phyloP scores from a whole-genome alignment of 1,139 yeast species.

The Geotrichum klebahnii region DNA sequence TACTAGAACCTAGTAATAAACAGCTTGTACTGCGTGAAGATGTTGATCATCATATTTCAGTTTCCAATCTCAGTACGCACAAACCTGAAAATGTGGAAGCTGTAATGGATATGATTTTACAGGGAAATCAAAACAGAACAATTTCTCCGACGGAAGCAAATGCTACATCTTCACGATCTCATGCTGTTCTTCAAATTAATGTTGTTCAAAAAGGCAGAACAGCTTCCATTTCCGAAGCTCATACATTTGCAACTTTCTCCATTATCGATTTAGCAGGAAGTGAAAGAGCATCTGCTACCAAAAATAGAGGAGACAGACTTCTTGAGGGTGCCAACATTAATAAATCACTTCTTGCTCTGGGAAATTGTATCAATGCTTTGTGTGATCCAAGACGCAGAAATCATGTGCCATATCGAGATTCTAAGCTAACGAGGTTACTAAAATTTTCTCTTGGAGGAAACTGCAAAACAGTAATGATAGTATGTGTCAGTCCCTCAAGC shows the following conservation, averaged over 20 bases:
- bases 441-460: conserved; percentile 90
- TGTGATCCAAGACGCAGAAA: conserved; percentile 69
- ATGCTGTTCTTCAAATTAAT: conserved; percentile 83
- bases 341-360: conserved; percentile 78
- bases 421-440: conserved; percentile 76
- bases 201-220: conserved; percentile 60
- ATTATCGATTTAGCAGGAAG: conserved; percentile 92
- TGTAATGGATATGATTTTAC: conserved; percentile 71
- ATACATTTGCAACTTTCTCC: conserved; percentile 72
- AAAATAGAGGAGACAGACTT: conserved; percentile 71
- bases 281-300: conserved; percentile 88
- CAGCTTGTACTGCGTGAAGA: conserved; percentile 67
- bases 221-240: conserved; percentile 62
- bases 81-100: conserved; percentile 61
- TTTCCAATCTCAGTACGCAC: conserved; percentile 67
- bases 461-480: conserved; percentile 93
- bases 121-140: conserved; percentile 74
- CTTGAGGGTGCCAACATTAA: conserved; percentile 92
- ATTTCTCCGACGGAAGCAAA: conserved; percentile 89
- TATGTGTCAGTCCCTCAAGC: conserved; percentile 82
- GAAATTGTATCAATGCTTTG: conserved; percentile 89
- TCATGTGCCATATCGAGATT: conserved; percentile 88
- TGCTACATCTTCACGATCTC: conserved; percentile 84
- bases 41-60: conserved; percentile 60
- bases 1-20: conserved; percentile 53